Evolutionary conservation across 1,139 yeast species (phyloP), one percentile per base, ranked within the genome.

Genomic region (Kodamaea sp.): DNA sequence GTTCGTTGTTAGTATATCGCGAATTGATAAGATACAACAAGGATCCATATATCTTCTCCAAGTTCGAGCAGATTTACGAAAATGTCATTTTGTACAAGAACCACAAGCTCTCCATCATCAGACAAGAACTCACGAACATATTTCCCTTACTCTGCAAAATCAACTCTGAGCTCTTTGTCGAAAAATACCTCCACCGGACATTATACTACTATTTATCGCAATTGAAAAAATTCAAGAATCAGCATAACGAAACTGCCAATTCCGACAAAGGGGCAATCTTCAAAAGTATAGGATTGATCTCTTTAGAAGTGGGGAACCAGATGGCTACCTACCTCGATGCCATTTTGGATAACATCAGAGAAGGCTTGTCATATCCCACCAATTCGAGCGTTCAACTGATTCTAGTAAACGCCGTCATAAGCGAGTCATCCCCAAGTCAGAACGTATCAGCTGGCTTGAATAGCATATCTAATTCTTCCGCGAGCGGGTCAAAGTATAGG

Each of bases 301-400:
- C 96, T 0, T 70, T 78, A 26, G 90, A 89, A 44, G 95, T 90
- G 1, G 84, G 90, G 6, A 83, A 88, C 40, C 89, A 83, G 50
- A 86, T 92, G 68, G 85, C 92, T 3, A 87, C 94, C 2, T 92
- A 90, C 51, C 66, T 90, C 34, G 96, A 89, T 55, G 90, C 94
- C 2, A 83, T 92, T 21, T 63, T 90, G 34, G 90, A 84, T 42
- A 87, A 83, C 46, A 79, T 90, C 16, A 73, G 90, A 50, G 97
- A 90, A 42, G 94, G 95, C 0, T 67, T 92, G 29, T 75, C 81
- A 1, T 66, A 63, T 40, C 63, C 70, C 1, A 54, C 67, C 2
- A 66, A 59, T 40, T 59, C 70, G 3, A 60, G 63, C 15, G 66
- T 66, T 3, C 74, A 68, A 40, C 70, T 61, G 65, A 58, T 68